These are phyloP conservation scores for Plantago rigida DNA, from an alignment of 305 asterid species.

Conservation along the genomic window DNA sequence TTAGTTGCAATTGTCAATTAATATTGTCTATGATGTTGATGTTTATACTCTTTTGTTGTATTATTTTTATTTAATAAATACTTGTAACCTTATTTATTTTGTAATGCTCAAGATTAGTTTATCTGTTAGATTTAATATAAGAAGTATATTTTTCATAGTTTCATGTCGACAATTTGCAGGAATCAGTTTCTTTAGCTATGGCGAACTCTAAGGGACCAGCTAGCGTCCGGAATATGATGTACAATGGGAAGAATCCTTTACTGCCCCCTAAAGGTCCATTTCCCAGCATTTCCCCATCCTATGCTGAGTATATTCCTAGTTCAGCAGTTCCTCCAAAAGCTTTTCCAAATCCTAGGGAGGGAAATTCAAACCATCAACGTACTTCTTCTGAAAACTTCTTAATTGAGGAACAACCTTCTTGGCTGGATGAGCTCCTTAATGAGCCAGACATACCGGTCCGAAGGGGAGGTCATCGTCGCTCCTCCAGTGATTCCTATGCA, in stretches of 20 bases:
- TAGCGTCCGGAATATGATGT: constrained; percentile 37
- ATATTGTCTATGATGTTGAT: not conserved
- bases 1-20: not conserved
- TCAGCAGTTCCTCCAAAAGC: constrained; percentile 32
- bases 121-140: not conserved
- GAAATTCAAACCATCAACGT: constrained; percentile 48
- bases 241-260: constrained; percentile 38
- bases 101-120: not conserved
- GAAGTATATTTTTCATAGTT: constrained; percentile 2
- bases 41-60: not conserved
- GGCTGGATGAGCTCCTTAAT: constrained; percentile 63
- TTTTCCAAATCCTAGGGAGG: constrained; percentile 34
- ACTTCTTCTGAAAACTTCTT: constrained; percentile 54
- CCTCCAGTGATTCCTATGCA: constrained; percentile 68
- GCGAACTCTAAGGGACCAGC: constrained; percentile 46
- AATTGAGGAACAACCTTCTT: constrained; percentile 62
- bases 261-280: constrained; percentile 67
- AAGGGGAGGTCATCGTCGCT: constrained; percentile 57
- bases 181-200: constrained; percentile 33
- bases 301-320: constrained; percentile 40
- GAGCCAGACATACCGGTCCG: constrained; percentile 73
- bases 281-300: constrained; percentile 46
- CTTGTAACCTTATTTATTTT: not conserved
- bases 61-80: constrained; percentile 7
- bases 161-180: constrained; percentile 25